A percentile compares a stretch with the other conserved stretches of the same genome.
Conservation (phyloP, 331 rosid genomes). For the Pyrus hybrid region DNA sequence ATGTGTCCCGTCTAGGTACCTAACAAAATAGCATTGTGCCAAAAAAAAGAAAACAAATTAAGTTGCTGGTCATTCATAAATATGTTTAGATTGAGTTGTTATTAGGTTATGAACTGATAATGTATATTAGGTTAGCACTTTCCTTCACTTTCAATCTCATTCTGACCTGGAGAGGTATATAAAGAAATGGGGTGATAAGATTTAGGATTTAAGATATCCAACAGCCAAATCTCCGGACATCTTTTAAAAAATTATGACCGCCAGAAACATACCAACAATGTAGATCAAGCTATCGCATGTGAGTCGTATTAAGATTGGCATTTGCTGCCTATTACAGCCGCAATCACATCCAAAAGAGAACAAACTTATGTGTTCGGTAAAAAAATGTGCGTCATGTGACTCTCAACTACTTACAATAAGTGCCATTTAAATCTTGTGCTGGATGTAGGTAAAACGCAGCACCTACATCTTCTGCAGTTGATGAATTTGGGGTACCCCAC, state of each 20-base stretch:
- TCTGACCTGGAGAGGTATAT: neutral
- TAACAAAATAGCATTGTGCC: constrained; percentile 8
- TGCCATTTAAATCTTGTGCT: constrained; percentile 48
- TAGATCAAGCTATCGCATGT: too few species aligned
- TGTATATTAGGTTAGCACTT: neutral
- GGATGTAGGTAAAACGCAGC: constrained; percentile 32
- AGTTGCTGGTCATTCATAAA: neutral
- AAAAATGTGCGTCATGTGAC: constrained; percentile 48
- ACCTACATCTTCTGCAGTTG: constrained; percentile 15
- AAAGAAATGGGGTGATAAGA: too few species aligned
- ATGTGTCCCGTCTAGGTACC: constrained; percentile 50
- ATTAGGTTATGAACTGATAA: neutral
- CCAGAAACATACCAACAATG: too few species aligned
- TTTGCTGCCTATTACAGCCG: neutral
- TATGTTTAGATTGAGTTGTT: neutral
- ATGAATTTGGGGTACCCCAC: neutral
- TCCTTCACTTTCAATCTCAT: neutral
- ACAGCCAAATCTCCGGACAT: neutral
- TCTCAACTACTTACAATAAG: constrained; percentile 51
- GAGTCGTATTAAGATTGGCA: neutral
- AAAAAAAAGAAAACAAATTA: neutral
- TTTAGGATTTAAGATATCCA: neutral
- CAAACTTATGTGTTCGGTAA: constrained; percentile 4
- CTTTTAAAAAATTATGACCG: too few species aligned
- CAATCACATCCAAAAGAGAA: constrained; percentile 1